Evolutionary conservation across 176 grass and related monocot genomes (phyloP).

Genomic region (Carex cristatella): DNA sequence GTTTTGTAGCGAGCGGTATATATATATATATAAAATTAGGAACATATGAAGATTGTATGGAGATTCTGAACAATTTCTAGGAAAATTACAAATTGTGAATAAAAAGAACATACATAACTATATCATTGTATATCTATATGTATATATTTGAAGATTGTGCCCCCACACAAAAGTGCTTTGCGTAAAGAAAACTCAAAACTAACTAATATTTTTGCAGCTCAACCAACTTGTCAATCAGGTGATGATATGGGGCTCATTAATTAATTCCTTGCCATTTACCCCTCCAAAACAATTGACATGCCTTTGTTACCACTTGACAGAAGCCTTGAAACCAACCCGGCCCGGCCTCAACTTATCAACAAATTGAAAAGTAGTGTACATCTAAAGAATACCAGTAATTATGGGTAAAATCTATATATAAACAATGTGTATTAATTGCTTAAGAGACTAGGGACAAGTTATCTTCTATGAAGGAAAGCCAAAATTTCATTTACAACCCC

Average conservation of each 20-base stretch:
- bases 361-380: constrained; percentile 5
- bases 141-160: constrained; percentile 3
- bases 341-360: neutral
- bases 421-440: constrained; percentile 5
- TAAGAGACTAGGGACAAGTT: constrained; percentile 15
- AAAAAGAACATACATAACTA: neutral
- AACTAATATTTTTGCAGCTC: constrained; percentile 2
- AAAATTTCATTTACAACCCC: constrained; percentile 29
- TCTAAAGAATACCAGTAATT: constrained; percentile 12
- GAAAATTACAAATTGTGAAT: neutral
- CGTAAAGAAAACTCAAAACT: neutral
- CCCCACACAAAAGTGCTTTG: neutral
- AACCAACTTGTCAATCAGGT: neutral
- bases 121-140: neutral
- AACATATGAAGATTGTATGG: neutral
- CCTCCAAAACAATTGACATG: constrained; percentile 9
- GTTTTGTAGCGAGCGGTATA: neutral
- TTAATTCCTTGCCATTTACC: neutral
- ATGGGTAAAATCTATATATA: constrained; percentile 20
- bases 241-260: neutral
- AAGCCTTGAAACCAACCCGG: constrained; percentile 13
- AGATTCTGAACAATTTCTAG: neutral
- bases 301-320: constrained; percentile 24
- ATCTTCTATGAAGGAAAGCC: constrained; percentile 24
- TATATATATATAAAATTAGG: neutral